Base-by-base conservation (phyloP, 2,329 filamentous ascomycete genomes). In the Eutypa lata region DNA sequence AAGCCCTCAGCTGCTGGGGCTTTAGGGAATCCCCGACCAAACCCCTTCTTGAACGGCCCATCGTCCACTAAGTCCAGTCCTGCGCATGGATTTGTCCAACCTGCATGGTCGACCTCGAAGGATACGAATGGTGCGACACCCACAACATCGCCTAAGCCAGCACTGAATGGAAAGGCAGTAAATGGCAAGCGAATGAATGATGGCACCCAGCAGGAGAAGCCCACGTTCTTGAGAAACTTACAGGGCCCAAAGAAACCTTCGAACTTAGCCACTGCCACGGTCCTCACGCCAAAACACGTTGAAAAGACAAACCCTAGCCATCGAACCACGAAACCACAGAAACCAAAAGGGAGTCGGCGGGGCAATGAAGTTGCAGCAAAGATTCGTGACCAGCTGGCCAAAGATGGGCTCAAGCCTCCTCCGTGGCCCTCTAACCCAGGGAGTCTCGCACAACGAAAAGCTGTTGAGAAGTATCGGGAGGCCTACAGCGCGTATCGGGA, bases 401-500 rank as follows among this genome's bases (percentile, higher is more conserved):
- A 76, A 57, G 81, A 85, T 62, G 73, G 74, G 26, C 78, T 86
- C 48, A 68, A 63, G 26, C 76, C 81, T 13, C 82, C 83, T 3
- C 62, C 67, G 62, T 84, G 82, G 82, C 82, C 81, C 1, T 67
- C 71, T 2, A 73, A 84, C 31, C 78, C 80, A 1, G 80, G 81
- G 24, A 76, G 81, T 49, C 76, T 77, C 8, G 68, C 69, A 21
- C 78, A 77, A 59, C 78, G 79, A 56, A 70, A 68, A 10, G 73
- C 73, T 13, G 77, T 86, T 65, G 77, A 83, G 51, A 73, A 69
- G 48, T 80, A 85, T 53, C 76, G 82, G 44, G 78, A 82, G 47
- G 69, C 74, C 18, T 82, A 81, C 64, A 83, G 82, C 57, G 70
- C 69, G 11, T 87, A 86, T 58, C 76, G 84, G 51, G 74, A 74